Conservation (phyloP, 2,329 filamentous ascomycete genomes). For the Phyllosticta ampelicida region DNA sequence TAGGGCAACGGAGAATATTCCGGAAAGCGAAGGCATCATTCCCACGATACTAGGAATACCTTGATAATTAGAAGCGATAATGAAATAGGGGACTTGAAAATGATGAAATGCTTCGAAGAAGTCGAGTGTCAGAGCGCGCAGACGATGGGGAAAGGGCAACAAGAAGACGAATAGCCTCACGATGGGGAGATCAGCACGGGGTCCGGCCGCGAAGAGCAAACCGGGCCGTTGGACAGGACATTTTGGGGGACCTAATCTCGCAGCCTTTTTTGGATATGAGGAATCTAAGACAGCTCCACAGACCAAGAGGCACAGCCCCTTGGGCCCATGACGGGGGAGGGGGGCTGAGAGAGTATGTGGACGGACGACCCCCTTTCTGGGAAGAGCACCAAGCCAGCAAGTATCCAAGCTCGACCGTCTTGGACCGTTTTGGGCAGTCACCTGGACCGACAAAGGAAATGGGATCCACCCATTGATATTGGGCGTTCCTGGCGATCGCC, state of each 20-base stretch:
- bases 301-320: neutral
- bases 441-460: neutral
- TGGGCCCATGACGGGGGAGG: neutral
- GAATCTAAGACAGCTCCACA: neutral
- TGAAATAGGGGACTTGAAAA: neutral
- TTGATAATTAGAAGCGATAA: neutral
- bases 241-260: neutral
- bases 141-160: neutral
- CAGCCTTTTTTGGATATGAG: neutral
- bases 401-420: neutral
- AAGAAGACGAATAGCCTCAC: neutral
- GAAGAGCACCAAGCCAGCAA: neutral
- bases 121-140: neutral
- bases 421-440: neutral
- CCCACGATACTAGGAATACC: neutral
- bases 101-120: neutral
- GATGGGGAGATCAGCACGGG: neutral
- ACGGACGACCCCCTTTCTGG: neutral
- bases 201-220: neutral
- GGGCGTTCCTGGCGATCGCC: slow-evolving; percentile 10
- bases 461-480: neutral
- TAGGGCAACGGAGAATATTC: neutral
- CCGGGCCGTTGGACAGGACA: neutral
- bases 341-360: neutral
- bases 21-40: neutral